Evolutionary conservation across 192 early-diverging fungal genomes (phyloP), one percentile per base, ranked within the genome.

Genomic region (Entophlyctis luteolus): DNA sequence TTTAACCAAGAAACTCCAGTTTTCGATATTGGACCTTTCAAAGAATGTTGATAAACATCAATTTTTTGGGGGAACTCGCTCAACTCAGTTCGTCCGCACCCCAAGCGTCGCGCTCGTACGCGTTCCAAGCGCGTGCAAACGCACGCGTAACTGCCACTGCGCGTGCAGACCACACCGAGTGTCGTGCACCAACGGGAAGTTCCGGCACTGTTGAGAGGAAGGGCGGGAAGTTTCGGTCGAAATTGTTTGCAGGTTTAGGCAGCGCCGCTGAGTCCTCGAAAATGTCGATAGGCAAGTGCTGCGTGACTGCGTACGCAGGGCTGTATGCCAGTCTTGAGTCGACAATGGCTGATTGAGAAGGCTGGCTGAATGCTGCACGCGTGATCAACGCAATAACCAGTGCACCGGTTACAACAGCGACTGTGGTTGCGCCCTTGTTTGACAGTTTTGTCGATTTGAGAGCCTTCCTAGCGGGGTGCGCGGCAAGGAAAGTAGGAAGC

Each of bases 61-160:
- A 53, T 42, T 42, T 12, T 12, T 0, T 0, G 25, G 25, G 16
- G 35, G 14, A 56, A 56, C 23, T 12, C 20, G 31, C 33, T 63
- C 34, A 45, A 60, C 37, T 18, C 16, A 81, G 71, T 39, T 78
- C 76, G 55, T 96, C 94, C 10, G 80, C 75, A 10, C 90, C 90
- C 76, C 88, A 91, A 1, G 90, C 89, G 48, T 84, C 85, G 4
- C 82, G 70, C 18, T 73, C 78, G 79, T 97, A 97, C 0, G 86
- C 88, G 22, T 85, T 55, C 90, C 91, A 94, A 10, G 88, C 81
- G 52, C 89, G 74, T 35, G 85, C 79, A 59, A 93, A 89, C 2
- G 92, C 90, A 1, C 68, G 77, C 22, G 78, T 79, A 10, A 94
- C 88, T 4, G 62, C 68, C 42, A 67, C 60, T 27, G 33, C 56